Percentiles rank a stretch among this genome's conserved stretches.
Conservation (phyloP, 208 protist genomes). For the Leishmania arabica region DNA sequence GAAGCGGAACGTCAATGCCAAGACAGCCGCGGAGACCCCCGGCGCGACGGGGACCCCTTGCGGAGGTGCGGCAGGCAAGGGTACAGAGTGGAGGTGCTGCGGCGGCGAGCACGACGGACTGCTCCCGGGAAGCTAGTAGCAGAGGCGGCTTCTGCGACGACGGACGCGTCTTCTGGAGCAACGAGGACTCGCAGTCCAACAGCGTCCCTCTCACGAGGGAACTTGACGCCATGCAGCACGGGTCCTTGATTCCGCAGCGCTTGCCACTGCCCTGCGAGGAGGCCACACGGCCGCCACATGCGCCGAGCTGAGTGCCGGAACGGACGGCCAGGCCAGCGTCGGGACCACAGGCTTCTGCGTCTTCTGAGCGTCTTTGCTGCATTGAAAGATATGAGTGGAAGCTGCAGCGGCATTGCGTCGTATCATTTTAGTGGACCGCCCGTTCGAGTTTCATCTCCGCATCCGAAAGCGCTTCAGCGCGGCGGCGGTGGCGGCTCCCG, state of each 20-base stretch:
- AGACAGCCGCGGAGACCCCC: no score
- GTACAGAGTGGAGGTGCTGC: no score
- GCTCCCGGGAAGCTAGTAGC: no score
- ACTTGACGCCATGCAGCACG: background rate
- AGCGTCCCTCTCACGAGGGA: background rate
- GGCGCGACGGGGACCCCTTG: no score
- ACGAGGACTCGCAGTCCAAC: background rate
- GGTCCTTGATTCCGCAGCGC: background rate
- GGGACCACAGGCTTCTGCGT: background rate
- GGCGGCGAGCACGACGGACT: no score
- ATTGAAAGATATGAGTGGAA: background rate
- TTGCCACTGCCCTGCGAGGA: background rate
- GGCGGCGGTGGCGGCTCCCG: background rate
- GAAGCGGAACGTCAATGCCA: no score
- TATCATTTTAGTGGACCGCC: background rate
- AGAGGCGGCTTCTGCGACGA: no score
- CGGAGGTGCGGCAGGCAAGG: no score
- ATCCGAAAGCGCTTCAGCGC: conserved; percentile 3
- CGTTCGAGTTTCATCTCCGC: conserved; percentile 8
- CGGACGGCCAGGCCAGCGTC: background rate
- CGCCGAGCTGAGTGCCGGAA: background rate
- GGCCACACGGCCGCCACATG: background rate
- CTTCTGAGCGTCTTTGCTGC: background rate
- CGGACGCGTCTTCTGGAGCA: no score
- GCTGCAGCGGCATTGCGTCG: background rate